These are phyloP conservation scores for Phytophthora sp. DNA, from an alignment of 352 stramenopile species.

Conservation along the genomic window DNA sequence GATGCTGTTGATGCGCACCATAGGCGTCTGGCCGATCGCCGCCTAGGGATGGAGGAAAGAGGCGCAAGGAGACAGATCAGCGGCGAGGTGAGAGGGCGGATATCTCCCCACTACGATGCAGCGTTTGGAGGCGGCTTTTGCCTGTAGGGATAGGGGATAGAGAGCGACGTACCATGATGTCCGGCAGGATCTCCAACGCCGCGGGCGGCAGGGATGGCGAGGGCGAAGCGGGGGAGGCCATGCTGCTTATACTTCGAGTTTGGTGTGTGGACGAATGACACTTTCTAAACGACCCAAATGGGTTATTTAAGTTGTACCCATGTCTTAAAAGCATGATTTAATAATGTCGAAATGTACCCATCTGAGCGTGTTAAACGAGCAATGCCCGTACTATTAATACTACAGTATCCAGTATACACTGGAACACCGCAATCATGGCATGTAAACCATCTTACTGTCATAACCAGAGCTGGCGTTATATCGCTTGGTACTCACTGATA, in stretches of 20 bases:
- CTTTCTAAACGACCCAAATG: background rate
- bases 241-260: background rate
- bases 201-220: slow-evolving; percentile 42
- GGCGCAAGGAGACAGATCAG: slow-evolving; percentile 2
- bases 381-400: no score
- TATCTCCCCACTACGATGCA: background rate
- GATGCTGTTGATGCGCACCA: slow-evolving; percentile 94
- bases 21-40: slow-evolving; percentile 92
- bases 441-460: no score
- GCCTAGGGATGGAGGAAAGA: slow-evolving; percentile 35
- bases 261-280: background rate
- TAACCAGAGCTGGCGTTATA: no score
- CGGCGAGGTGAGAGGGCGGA: background rate
- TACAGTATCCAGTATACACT: no score
- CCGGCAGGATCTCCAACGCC: slow-evolving; percentile 59
- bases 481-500: no score
- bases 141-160: background rate
- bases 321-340: no score
- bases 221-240: slow-evolving; percentile 32
- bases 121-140: background rate
- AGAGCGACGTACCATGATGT: slow-evolving; percentile 51
- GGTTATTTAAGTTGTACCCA: background rate
- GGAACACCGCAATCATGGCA: no score
- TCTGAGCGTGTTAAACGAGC: no score
- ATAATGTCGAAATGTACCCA: no score